These are phyloP conservation scores for Leptodermis oblonga DNA, from an alignment of 257 asterid species.

Conservation along the genomic window DNA sequence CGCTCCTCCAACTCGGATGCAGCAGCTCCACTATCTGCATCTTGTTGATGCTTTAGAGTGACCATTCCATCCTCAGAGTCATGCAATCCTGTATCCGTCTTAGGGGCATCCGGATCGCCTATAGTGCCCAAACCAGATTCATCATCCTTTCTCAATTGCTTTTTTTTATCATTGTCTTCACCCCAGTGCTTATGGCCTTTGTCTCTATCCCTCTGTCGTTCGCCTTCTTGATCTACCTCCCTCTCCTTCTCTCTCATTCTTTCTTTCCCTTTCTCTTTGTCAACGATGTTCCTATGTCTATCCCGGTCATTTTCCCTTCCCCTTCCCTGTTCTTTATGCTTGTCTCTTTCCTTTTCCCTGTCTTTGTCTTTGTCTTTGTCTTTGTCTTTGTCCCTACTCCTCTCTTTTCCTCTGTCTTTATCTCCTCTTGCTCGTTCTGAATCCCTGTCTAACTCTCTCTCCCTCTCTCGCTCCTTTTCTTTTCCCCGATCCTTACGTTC, in stretches of 20 bases:
- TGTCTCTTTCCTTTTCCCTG: conserved; percentile 48
- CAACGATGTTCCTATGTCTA: conserved; percentile 45
- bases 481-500: conserved; percentile 50
- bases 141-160: conserved; percentile 46
- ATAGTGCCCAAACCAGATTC: conserved; percentile 27
- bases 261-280: conserved; percentile 65
- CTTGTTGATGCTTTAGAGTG: conserved; percentile 33
- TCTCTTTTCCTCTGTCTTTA: conserved; percentile 52
- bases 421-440: conserved; percentile 52
- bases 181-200: conserved; percentile 52
- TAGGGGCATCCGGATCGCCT: conserved; percentile 25
- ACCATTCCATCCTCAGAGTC: conserved; percentile 40
- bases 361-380: conserved; percentile 61
- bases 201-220: conserved; percentile 59
- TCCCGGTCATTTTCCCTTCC: conserved; percentile 48
- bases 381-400: conserved; percentile 53
- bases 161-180: conserved; percentile 49
- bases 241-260: conserved; percentile 57
- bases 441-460: conserved; percentile 41
- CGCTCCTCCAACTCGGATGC: conserved; percentile 57
- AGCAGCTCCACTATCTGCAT: conserved; percentile 29
- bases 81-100: conserved; percentile 27
- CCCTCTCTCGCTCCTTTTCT: conserved; percentile 42
- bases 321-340: conserved; percentile 19
- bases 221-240: conserved; percentile 56